Base-by-base conservation (phyloP, 2,329 filamentous ascomycete genomes). In the Scytalidium lignicola region DNA sequence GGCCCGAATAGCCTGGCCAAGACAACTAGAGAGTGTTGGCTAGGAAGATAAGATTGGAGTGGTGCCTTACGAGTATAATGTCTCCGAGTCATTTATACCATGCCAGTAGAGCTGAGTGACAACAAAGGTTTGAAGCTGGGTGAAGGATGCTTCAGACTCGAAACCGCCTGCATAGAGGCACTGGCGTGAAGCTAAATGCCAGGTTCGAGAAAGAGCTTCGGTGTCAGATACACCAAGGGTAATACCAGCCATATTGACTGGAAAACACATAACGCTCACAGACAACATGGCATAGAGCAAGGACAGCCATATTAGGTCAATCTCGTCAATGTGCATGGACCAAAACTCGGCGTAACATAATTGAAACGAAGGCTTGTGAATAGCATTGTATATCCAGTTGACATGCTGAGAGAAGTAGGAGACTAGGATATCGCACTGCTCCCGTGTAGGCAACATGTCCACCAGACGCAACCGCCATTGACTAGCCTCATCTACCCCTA, bases 301-400 rank as follows among this genome's bases (percentile, higher is more conserved):
- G 6, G 32, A 13, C 15, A 37, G 15, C 32, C 32, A 37, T 13
- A 37, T 37, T 15, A 37, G 15, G n/a, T 37, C 32, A 9, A 37
- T 17, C 6, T 37, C 15, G 7, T 4, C 15, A 13, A 13, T 37
- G 6, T 37, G 6, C 12, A 17, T 37, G n/a, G 4, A 5, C 32
- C 32, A 37, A 5, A 37, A 37, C 12, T 13, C 5, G 6, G 10
- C 7, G 15, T 37, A 37, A 5, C 4, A 8, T 8, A 23, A 32
- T 21, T 44, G 39, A 2, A 58, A 48, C 12, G 58, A 59, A 1
- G 58, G 57, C 5, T 55, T 41, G 46, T 61, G 58, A 29, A 58
- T 41, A 12, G 57, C 49, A 15, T 58, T 56, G 45, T 59, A 59
- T 2, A 59, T 50, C 53, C 54, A 56, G 40, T 56, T 51, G 5